These are phyloP conservation scores for Cercospora sp. DNA, from an alignment of 2,329 filamentous ascomycete genomes.

Conservation along the genomic window DNA sequence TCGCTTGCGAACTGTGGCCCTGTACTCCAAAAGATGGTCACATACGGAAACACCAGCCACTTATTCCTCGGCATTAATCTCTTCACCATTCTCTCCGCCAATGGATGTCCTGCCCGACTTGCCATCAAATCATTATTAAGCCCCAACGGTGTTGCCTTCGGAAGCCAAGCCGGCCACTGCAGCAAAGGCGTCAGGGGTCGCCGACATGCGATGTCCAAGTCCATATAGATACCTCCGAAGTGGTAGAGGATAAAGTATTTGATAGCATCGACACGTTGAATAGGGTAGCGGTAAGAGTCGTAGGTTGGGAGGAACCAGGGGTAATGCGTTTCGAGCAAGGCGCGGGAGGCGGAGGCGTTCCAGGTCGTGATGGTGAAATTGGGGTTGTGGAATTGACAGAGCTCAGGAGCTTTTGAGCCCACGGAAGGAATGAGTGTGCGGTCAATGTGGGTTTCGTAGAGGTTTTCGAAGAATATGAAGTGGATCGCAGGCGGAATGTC, in stretches of 20 bases:
- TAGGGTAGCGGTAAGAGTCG: conserved; percentile 70
- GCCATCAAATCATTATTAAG: conserved; percentile 77
- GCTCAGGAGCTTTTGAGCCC: conserved; percentile 25
- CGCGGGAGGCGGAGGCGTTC: conserved; percentile 22
- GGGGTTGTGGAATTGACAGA: conserved; percentile 23
- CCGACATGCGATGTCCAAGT: conserved; percentile 69
- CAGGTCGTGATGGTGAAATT: conserved; percentile 23
- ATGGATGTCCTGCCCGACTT: conserved; percentile 28
- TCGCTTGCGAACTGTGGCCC: conserved; percentile 36
- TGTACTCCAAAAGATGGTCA: conserved; percentile 39
- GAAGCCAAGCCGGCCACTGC: conserved; percentile 67
- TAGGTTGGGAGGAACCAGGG: conserved; percentile 56
- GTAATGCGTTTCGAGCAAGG: conserved; percentile 25
- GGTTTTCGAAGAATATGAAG: conserved; percentile 31
- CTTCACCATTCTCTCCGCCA: conserved; percentile 30
- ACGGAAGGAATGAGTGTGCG: conserved; percentile 17
- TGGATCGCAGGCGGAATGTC: conserved; percentile 26
- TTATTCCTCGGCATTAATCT: conserved; percentile 22
- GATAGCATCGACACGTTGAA: conserved; percentile 72
- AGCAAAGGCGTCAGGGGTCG: conserved; percentile 63
- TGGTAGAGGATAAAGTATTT: conserved; percentile 74
- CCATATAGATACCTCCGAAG: conserved; percentile 76
- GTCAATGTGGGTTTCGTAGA: conserved; percentile 23
- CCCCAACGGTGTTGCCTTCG: conserved; percentile 68
- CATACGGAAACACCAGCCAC: conserved; percentile 33